Percentiles rank a stretch among this genome's conserved stretches.
Conservation (phyloP, 2,329 filamentous ascomycete species). For the Cylindrodendrum hubeiense region DNA sequence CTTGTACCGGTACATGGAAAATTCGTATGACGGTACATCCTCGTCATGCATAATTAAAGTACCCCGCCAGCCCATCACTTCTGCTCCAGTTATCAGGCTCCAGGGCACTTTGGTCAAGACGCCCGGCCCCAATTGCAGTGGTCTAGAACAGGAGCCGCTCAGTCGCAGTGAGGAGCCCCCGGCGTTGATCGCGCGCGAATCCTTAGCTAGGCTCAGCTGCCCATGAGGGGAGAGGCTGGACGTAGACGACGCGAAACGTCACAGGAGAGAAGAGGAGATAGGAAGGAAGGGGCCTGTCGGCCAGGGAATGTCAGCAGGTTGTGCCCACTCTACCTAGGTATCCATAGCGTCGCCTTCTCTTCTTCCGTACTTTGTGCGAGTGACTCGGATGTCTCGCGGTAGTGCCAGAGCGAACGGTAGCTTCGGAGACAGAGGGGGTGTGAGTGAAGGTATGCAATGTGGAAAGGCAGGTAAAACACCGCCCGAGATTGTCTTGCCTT, state of each 20-base stretch:
- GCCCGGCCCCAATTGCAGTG: conserved; percentile 26
- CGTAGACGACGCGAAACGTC: conserved; percentile 1
- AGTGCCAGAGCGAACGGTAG: conserved; percentile 38
- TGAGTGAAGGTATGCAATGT: conserved; percentile 29
- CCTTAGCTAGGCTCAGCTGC: conserved; percentile 8
- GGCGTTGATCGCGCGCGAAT: conserved; percentile 27
- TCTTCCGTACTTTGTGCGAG: conserved; percentile 31
- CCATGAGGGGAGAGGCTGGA: neutral
- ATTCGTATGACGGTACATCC: conserved; percentile 52
- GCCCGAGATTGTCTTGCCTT: conserved; percentile 44
- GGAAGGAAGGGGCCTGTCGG: conserved; percentile 15
- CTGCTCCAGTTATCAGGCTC: conserved; percentile 34
- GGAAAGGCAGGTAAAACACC: conserved; percentile 40
- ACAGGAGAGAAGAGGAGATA: conserved; percentile 4
- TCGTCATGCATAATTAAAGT: conserved; percentile 51
- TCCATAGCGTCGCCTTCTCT: conserved; percentile 23
- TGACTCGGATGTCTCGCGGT: conserved; percentile 43
- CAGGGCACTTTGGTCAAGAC: conserved; percentile 30
- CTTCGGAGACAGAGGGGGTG: conserved; percentile 30
- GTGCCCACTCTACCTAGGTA: conserved; percentile 28
- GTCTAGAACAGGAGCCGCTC: conserved; percentile 42
- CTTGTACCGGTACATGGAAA: conserved; percentile 50
- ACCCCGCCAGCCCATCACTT: conserved; percentile 41
- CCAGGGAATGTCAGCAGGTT: conserved; percentile 25
- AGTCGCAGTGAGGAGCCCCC: conserved; percentile 21